phyloP scores from a whole-genome alignment of 225 moss, liverwort and hornwort genomes.

The Marchantia polymorpha region DNA sequence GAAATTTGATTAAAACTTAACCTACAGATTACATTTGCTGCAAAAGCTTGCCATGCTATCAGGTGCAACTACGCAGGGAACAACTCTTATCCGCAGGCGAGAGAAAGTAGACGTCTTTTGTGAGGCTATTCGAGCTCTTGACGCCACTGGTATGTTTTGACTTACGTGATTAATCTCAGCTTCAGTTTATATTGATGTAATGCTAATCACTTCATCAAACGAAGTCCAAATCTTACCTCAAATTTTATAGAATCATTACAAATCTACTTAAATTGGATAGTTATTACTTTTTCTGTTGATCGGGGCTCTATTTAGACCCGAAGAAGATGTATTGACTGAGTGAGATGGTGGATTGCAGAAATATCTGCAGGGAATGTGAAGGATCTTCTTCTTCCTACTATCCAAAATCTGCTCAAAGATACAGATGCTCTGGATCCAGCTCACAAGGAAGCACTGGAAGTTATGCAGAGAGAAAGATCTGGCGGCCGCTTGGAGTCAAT shows the following conservation, averaged over 20 bases:
- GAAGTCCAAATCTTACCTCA: too few species aligned
- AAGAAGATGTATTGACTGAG: background rate
- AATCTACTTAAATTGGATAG: background rate
- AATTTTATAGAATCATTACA: background rate
- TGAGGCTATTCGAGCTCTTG: slow-evolving; percentile 93
- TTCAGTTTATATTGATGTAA: too few species aligned
- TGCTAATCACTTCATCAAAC: too few species aligned
- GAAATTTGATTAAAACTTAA: slow-evolving; percentile 30
- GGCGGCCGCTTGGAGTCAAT: slow-evolving; percentile 86
- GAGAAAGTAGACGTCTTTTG: slow-evolving; percentile 94
- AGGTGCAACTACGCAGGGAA: slow-evolving; percentile 67
- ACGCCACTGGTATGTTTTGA: slow-evolving; percentile 69
- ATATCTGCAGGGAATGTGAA: slow-evolving; percentile 73
- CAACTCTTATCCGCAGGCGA: slow-evolving; percentile 64
- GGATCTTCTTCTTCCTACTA: slow-evolving; percentile 83
- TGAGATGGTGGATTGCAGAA: slow-evolving; percentile 38
- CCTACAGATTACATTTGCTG: slow-evolving; percentile 64
- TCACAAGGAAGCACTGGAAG: slow-evolving; percentile 95
- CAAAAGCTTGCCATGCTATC: slow-evolving; percentile 92
- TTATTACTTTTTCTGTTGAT: background rate
- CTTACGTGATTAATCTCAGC: background rate
- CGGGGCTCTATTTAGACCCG: too few species aligned
- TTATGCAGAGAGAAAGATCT: slow-evolving; percentile 73
- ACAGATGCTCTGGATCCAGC: slow-evolving; percentile 94
- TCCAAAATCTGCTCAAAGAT: slow-evolving; percentile 89